phyloP scores from a whole-genome alignment of 306 rosid genomes.

The Vigna reflexopilosa region DNA sequence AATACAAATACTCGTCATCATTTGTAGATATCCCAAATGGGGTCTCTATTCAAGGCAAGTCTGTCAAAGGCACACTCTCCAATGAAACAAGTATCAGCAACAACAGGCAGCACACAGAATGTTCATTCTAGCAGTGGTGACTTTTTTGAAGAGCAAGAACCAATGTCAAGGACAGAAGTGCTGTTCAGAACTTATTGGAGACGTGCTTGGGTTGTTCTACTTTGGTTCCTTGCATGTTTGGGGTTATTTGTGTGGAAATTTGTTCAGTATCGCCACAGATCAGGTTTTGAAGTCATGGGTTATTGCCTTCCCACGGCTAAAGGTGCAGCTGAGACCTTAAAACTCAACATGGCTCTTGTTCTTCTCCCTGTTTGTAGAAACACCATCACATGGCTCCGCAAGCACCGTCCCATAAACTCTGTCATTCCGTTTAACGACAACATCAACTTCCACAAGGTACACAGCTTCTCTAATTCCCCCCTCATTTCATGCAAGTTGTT shows the following conservation, averaged over 20 bases:
- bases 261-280: constrained; percentile 61
- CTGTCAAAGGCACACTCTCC: constrained; percentile 49
- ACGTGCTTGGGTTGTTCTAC: constrained; percentile 67
- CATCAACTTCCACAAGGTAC: constrained; percentile 84
- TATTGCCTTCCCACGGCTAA: constrained; percentile 83
- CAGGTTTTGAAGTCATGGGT: constrained; percentile 89
- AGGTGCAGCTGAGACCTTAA: constrained; percentile 89
- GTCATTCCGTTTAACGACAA: constrained; percentile 77
- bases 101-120: constrained; percentile 10
- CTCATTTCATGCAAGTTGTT: neutral
- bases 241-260: constrained; percentile 82
- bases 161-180: constrained; percentile 64
- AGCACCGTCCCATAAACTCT: constrained; percentile 54
- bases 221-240: constrained; percentile 63
- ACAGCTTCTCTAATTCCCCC: neutral
- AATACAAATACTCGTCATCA: constrained; percentile 5
- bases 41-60: constrained; percentile 55
- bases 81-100: constrained; percentile 34
- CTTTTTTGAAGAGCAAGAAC: constrained; percentile 38
- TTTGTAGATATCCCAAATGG: constrained; percentile 56
- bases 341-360: constrained; percentile 86
- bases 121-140: constrained; percentile 23
- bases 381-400: constrained; percentile 79
- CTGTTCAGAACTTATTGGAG: constrained; percentile 77
- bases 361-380: constrained; percentile 85